Percentiles rank a stretch among this genome's conserved stretches.
Evolutionary conservation across 2,329 filamentous ascomycete genomes (phyloP).

Genomic region (Microcyclospora pomicola): DNA sequence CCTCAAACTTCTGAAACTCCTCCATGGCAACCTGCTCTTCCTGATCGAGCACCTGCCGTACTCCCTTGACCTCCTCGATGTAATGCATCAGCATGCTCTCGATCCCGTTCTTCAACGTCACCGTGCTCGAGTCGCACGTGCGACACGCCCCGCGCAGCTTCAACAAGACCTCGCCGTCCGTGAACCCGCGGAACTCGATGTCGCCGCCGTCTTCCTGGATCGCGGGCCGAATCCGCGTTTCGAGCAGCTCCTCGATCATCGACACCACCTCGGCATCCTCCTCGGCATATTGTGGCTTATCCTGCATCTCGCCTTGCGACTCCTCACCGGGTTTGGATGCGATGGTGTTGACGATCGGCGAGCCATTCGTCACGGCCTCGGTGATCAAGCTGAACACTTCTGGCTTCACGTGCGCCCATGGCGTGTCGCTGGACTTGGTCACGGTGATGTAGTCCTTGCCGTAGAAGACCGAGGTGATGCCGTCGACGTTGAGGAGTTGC

Average conservation of each 20-base stretch:
- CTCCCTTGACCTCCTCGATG: constrained; percentile 91
- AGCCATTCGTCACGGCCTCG: constrained; percentile 73
- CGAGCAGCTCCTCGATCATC: constrained; percentile 96
- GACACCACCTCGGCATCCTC: constrained; percentile 87
- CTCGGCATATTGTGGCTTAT: constrained; percentile 63
- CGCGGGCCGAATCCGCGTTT: constrained; percentile 84
- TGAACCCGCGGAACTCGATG: constrained; percentile 87
- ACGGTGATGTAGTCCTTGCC: constrained; percentile 93
- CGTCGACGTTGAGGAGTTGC: constrained; percentile 82
- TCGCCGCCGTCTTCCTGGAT: constrained; percentile 98
- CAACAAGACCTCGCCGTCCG: constrained; percentile 53
- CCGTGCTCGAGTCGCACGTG: constrained; percentile 92
- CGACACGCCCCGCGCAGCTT: constrained; percentile 87
- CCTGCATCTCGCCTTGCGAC: constrained; percentile 47
- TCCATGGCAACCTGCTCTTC: constrained; percentile 78
- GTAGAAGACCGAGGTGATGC: constrained; percentile 90
- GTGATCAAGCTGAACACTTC: constrained; percentile 94
- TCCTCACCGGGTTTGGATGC: constrained; percentile 43
- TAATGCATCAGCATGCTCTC: constrained; percentile 86
- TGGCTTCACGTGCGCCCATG: constrained; percentile 90
- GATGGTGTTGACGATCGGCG: constrained; percentile 61
- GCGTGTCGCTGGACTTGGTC: constrained; percentile 73
- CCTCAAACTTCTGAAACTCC: constrained; percentile 91
- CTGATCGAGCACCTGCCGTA: constrained; percentile 77
- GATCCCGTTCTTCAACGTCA: constrained; percentile 93